Evolutionary conservation across 306 rosid species (phyloP).

Genomic region (Glycine latifolia): DNA sequence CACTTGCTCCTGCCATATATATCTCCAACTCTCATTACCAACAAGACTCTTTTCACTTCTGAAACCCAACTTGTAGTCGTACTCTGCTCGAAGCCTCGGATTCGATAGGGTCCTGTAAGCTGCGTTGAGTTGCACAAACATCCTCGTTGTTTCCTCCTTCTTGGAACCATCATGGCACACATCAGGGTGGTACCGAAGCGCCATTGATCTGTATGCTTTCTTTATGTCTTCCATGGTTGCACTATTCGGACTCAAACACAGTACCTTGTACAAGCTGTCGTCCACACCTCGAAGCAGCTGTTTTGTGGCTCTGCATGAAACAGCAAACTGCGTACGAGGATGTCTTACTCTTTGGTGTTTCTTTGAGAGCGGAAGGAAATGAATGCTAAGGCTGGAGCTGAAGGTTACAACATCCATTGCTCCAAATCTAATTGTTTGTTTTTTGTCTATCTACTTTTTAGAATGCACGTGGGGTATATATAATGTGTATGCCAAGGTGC

Average conservation of each 20-base stretch:
- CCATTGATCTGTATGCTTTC: constrained; percentile 69
- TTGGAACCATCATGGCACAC: constrained; percentile 52
- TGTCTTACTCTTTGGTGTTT: neutral
- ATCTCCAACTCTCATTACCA: constrained; percentile 35
- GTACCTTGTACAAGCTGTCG: constrained; percentile 54
- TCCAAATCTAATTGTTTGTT: neutral
- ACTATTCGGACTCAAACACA: constrained; percentile 49
- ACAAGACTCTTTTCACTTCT: neutral
- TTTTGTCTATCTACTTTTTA: too few relatives aligned
- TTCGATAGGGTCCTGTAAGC: constrained; percentile 67
- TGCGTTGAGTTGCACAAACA: constrained; percentile 62
- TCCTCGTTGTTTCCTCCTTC: constrained; percentile 61
- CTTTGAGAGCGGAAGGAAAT: constrained; percentile 4
- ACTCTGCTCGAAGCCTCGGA: constrained; percentile 59
- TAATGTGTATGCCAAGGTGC: neutral
- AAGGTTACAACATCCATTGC: constrained; percentile 42
- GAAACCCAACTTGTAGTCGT: constrained; percentile 55
- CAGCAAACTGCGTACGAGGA: neutral
- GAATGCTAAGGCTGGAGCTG: constrained; percentile 28
- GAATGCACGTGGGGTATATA: neutral
- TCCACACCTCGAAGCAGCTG: neutral
- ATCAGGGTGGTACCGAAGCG: constrained; percentile 70
- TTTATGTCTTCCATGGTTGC: constrained; percentile 66
- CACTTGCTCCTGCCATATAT: constrained; percentile 59
- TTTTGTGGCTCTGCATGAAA: constrained; percentile 48